phyloP scores from a whole-genome alignment of 441 rosid species.

The Mallotus repandus region DNA sequence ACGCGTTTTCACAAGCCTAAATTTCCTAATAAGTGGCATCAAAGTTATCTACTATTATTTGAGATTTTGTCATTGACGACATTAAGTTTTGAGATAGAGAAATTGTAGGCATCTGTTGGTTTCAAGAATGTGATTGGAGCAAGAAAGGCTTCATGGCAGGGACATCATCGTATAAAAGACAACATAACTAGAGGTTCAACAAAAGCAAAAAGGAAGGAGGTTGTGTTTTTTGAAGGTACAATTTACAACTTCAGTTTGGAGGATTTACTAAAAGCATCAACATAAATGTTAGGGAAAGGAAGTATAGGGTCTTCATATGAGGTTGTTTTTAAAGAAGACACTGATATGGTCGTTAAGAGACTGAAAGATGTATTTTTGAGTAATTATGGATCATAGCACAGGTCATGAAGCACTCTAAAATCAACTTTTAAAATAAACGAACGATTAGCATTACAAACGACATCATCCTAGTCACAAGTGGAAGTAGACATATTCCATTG shows the following conservation, averaged over 20 bases:
- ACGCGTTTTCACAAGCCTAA: too few relatives aligned
- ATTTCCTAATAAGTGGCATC: too few relatives aligned
- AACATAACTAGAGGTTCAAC: slow-evolving; percentile 68
- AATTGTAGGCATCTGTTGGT: too few relatives aligned
- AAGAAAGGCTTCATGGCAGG: slow-evolving; percentile 34
- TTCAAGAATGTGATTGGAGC: too few relatives aligned
- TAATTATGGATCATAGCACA: slow-evolving; percentile 18
- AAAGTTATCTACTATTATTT: too few relatives aligned
- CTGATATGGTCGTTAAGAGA: slow-evolving; percentile 86
- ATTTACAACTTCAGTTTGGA: slow-evolving; percentile 80
- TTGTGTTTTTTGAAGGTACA: slow-evolving; percentile 82
- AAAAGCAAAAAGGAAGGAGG: slow-evolving; percentile 78
- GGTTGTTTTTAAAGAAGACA: slow-evolving; percentile 91
- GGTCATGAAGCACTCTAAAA: too few relatives aligned
- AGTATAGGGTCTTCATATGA: slow-evolving; percentile 91
- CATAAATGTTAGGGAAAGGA: slow-evolving; percentile 92
- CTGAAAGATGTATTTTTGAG: slow-evolving; percentile 69
- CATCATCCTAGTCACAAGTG: too few relatives aligned
- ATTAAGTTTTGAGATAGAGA: too few relatives aligned
- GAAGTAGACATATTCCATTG: too few relatives aligned
- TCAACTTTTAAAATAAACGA: too few relatives aligned
- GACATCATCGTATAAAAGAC: slow-evolving; percentile 81
- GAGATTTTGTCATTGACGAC: too few relatives aligned
- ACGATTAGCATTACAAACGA: too few relatives aligned
- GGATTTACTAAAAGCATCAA: slow-evolving; percentile 86